These are phyloP conservation scores for Lotus japonicus DNA, from an alignment of 306 rosid genomes.

Conservation along the genomic window DNA sequence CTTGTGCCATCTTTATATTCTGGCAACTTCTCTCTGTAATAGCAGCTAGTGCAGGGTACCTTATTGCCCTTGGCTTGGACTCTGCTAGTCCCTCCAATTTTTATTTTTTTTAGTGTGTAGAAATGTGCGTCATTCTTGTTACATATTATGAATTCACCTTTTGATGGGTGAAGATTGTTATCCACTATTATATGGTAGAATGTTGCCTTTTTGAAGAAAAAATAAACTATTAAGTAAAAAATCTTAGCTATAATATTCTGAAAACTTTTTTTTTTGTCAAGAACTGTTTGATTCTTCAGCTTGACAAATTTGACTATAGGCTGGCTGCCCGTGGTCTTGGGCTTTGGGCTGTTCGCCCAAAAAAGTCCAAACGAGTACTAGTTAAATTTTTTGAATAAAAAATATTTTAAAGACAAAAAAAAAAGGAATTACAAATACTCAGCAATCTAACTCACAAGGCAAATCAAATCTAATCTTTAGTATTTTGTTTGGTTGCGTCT, in stretches of 20 bases:
- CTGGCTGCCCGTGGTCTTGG: neutral
- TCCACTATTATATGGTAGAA: neutral
- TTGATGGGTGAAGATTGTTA: neutral
- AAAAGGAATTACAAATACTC: too few species aligned
- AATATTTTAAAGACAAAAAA: too few species aligned
- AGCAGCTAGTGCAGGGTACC: neutral
- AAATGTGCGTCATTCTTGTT: neutral
- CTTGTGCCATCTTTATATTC: neutral
- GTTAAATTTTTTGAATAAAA: too few species aligned
- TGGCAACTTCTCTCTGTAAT: too few species aligned
- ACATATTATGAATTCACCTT: neutral
- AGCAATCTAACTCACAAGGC: neutral
- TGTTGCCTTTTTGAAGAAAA: neutral
- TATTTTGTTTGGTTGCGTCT: neutral
- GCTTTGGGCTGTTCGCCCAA: neutral
- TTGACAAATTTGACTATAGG: too few species aligned
- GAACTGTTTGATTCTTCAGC: too few species aligned
- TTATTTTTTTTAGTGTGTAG: neutral
- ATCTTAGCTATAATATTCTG: neutral
- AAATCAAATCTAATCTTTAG: neutral
- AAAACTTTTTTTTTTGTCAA: too few species aligned
- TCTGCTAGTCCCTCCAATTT: neutral
- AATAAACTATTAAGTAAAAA: neutral
- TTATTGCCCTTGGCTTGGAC: neutral
- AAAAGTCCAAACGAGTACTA: neutral